Base-by-base conservation (phyloP, 768 basidiomycete species). In the Dacryopinax primogenitus region DNA sequence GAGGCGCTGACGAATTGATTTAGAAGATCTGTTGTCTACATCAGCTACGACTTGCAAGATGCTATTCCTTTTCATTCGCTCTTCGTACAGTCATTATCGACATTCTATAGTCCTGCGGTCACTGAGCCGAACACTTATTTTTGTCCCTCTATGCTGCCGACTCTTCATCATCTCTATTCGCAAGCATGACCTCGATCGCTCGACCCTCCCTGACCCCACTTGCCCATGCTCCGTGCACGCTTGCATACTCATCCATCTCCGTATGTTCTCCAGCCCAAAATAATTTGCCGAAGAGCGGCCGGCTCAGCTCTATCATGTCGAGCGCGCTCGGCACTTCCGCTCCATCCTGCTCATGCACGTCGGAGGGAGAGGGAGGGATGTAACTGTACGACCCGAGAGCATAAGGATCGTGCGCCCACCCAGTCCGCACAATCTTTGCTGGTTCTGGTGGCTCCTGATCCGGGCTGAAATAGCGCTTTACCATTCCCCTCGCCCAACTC, bases 211-310 rank as follows among this genome's bases (percentile, higher is more conserved):
- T 41, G 13, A 63, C 15, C 9, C 66, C 66, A 23, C 47, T 58
- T 16, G 62, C 44, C 32, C 63, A 67, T 30, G 66, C 66, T 3
- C 66, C 66, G 41, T 67, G 66, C 15, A 65, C 66, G 23, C 58
- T 65, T 7, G 64, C 66, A 45, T 36, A 67, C 33, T 62, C 36
- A n/a, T 67, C 64, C 6, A 32, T 21, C 12, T 41, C 39, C 28
- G 66, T 67, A 37, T 67, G 66, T 34, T 67, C 66, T 18, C 66
- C 66, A 3, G 66, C 66, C 30, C 65, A 67, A 58, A 67, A 67
- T 26, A 67, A 35, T 4, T 64, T 32, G 32, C 51, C 51, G 33
- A n/a, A 21, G 62, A 37, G 64, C 63, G 63, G 58, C n/a, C 33
- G 58, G 58, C 28, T 61, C 7, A 30, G 58, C 58, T 61, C 28